Evolutionary conservation across 441 rosid genomes (phyloP).

Genomic region (Viola pubescens): DNA sequence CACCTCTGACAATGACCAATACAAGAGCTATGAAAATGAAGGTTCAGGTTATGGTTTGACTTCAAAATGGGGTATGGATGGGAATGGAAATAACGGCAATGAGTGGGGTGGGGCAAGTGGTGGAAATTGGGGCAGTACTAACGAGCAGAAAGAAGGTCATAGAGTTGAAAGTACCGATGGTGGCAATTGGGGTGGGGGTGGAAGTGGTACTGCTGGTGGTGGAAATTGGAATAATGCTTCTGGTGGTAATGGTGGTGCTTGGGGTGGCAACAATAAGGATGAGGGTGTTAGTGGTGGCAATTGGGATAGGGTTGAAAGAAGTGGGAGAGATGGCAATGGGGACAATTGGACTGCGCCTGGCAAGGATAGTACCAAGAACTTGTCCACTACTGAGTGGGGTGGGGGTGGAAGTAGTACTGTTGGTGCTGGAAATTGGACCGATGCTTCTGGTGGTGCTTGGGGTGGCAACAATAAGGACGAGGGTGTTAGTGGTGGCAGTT

Average conservation of each 20-base stretch:
- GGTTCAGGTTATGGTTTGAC: too few species aligned
- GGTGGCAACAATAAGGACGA: constrained; percentile 29
- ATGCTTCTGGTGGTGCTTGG: constrained; percentile 27
- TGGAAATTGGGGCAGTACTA: too few species aligned
- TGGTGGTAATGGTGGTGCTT: constrained; percentile 13
- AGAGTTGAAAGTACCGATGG: constrained; percentile 39
- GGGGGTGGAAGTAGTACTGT: constrained; percentile 39
- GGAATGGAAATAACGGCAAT: too few species aligned
- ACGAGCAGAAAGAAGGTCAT: constrained; percentile 21
- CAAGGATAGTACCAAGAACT: too few species aligned
- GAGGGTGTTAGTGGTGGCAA: constrained; percentile 20
- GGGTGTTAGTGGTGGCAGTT: constrained; percentile 22
- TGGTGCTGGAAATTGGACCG: constrained; percentile 41
- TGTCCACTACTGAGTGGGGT: not conserved
- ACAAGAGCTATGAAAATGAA: too few species aligned
- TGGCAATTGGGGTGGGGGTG: constrained; percentile 25
- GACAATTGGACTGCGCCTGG: constrained; percentile 31
- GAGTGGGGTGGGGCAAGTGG: too few species aligned
- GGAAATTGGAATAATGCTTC: constrained; percentile 43
- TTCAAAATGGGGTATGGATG: too few species aligned
- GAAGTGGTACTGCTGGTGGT: constrained; percentile 42
- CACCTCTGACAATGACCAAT: too few species aligned
- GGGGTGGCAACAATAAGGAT: constrained; percentile 30
- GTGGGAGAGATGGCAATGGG: constrained; percentile 53
- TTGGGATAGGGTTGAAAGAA: constrained; percentile 47